phyloP scores from a whole-genome alignment of 139 green algal species.

The Tetradesmus lagerheimii region DNA sequence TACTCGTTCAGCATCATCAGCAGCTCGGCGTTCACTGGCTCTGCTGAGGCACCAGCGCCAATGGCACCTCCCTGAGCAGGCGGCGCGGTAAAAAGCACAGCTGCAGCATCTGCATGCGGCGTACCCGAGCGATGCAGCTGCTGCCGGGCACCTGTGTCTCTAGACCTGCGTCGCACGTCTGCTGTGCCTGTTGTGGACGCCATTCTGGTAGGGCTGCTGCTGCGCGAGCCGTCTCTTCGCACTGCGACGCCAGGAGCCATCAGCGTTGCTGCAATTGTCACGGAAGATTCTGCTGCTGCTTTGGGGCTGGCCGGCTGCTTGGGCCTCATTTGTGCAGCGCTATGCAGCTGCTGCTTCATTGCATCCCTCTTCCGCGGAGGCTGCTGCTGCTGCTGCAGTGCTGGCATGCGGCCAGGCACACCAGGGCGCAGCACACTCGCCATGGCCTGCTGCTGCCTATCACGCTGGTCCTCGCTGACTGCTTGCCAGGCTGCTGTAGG shows the following conservation, averaged over 20 bases:
- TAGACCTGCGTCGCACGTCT: background rate
- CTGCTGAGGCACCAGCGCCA: background rate
- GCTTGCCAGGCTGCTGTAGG: background rate
- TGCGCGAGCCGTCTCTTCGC: background rate
- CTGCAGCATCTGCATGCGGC: background rate
- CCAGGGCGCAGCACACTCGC: background rate
- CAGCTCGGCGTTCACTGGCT: background rate
- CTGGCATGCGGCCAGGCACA: background rate
- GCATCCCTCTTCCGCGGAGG: background rate
- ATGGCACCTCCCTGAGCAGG: background rate
- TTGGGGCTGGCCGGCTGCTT: background rate
- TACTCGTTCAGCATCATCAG: conserved; percentile 37
- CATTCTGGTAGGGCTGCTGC: background rate
- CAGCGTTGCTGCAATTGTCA: background rate
- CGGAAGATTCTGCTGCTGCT: conserved; percentile 14
- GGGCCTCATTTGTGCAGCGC: background rate
- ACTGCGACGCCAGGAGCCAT: background rate
- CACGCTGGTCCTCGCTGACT: background rate
- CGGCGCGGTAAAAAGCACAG: too few species aligned
- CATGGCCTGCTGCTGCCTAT: background rate
- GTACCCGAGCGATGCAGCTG: background rate
- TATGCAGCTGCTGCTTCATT: background rate
- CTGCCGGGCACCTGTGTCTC: background rate
- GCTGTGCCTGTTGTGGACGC: background rate
- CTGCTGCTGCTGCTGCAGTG: conserved; percentile 1